A percentile compares a stretch with the other conserved stretches of the same genome.
Conservation (phyloP, 1,139 yeast genomes). For the Lodderomyces beijingensis region DNA sequence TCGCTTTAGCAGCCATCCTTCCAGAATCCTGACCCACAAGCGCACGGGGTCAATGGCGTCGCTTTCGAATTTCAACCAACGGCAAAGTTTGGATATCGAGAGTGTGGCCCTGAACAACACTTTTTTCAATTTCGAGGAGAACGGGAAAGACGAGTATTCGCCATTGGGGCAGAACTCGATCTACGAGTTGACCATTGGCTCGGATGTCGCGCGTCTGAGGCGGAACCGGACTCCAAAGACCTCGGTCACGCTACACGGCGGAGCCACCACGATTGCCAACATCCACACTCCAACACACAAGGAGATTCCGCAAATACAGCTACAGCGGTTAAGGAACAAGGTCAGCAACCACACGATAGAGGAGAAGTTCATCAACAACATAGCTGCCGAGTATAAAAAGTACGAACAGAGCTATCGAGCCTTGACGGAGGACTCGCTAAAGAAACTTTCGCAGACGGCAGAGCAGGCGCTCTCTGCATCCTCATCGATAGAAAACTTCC, state of each 20-base stretch:
- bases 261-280: conserved; percentile 36
- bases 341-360: conserved; percentile 47
- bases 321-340: conserved; percentile 53
- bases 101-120: conserved; percentile 31
- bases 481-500: conserved; percentile 13
- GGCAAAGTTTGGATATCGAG: conserved; percentile 34
- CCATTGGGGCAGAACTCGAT: conserved; percentile 80
- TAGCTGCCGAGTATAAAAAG: conserved; percentile 49
- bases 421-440: conserved; percentile 47
- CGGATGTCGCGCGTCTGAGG: conserved; percentile 43
- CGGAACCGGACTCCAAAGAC: conserved; percentile 28
- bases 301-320: conserved; percentile 81
- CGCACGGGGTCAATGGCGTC: conserved; percentile 23
- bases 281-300: conserved; percentile 66
- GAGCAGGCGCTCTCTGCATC: conserved; percentile 13
- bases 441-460: conserved; percentile 26
- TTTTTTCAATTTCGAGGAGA: conserved; percentile 21
- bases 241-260: conserved; percentile 40
- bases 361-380: conserved; percentile 37
- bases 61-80: conserved; percentile 19
- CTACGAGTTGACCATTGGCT: conserved; percentile 63
- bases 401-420: conserved; percentile 49
- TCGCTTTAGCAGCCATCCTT: conserved; percentile 1
- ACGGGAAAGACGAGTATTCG: conserved; percentile 32
- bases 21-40: conserved; percentile 11